Base-by-base conservation (phyloP, 805 yeast species). In the Huiozyma sinensis region DNA sequence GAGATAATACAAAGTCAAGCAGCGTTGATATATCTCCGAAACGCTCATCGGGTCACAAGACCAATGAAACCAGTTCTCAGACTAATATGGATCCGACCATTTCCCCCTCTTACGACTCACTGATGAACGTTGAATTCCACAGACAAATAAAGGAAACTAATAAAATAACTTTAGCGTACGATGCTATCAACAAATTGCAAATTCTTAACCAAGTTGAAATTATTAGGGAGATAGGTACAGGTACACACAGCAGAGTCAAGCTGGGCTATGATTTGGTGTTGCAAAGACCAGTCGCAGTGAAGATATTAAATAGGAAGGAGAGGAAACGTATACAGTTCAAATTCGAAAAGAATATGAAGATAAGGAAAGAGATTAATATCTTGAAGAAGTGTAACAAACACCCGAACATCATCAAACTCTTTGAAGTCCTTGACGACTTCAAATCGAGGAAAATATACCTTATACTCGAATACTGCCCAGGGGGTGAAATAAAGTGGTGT, bases 221-320 rank as follows among this genome's bases (percentile, higher is more conserved):
- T 33, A 65, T 88, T 30, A 71, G 75, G 28, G 97, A 89, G 65
- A 70, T 92, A 29, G 98, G 98, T 8, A 72, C 84, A 33, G 98
- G 98, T n/a, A 95, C 89, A 61, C 97, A 90, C 64, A 97, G 98
- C n/a, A 90, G 87, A 61, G 98, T 92, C 37, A 92, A 92, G 61
- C 71, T 92, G 13, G 98, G 95, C 0, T 75, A 75, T 47, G 90
- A 89, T 58, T 63, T 81, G 44, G 70, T 74, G n/a, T 63, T 71
- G 6, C 69, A 73, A 38, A 79, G 74, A 50, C 67, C 77, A 31
- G 95, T 87, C n/a, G 98, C 98, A 4, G 88, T 92, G 44, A 92
- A 92, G 60, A 85, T 92, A 42, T 87, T 92, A 38, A 89, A 86
- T 64, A 72, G 97, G 42, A 76, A 76, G 39, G 77, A 58, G 39